Percentiles rank a stretch among this genome's conserved stretches.
Conservation (phyloP, 2,329 filamentous ascomycete genomes). For the Chaetomium sp. region DNA sequence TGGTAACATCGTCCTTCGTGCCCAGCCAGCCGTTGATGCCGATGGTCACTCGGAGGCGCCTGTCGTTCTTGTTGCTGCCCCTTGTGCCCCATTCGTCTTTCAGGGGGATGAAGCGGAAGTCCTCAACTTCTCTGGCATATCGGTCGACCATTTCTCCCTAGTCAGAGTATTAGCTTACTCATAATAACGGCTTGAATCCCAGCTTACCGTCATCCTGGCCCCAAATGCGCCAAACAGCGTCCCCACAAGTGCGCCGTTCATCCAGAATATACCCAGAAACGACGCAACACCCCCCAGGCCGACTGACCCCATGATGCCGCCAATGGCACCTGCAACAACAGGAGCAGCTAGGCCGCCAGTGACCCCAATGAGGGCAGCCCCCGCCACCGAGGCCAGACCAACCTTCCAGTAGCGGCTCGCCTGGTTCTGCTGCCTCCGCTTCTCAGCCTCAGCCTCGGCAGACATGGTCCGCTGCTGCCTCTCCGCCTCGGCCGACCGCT, state of each 20-base stretch:
- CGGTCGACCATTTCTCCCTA: slow-evolving; percentile 81
- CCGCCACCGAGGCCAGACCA: slow-evolving; percentile 82
- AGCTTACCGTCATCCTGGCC: slow-evolving; percentile 64
- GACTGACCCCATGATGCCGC: slow-evolving; percentile 80
- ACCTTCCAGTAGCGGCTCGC: slow-evolving; percentile 82
- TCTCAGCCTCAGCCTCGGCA: slow-evolving; percentile 74
- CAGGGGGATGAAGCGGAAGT: slow-evolving; percentile 77
- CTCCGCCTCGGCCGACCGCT: slow-evolving; percentile 56
- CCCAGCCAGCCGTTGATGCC: slow-evolving; percentile 87
- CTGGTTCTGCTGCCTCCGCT: slow-evolving; percentile 71
- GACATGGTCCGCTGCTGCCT: slow-evolving; percentile 55
- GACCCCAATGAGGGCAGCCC: slow-evolving; percentile 86
- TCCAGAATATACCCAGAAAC: slow-evolving; percentile 82
- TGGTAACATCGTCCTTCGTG: slow-evolving; percentile 71
- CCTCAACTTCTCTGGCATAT: slow-evolving; percentile 84
- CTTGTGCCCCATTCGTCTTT: slow-evolving; percentile 48
- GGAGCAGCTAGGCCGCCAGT: slow-evolving; percentile 91
- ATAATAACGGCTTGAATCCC: too few relatives aligned
- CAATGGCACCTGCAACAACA: slow-evolving; percentile 81
- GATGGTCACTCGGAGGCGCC: slow-evolving; percentile 75
- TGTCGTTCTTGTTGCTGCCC: slow-evolving; percentile 40
- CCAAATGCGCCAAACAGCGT: slow-evolving; percentile 89
- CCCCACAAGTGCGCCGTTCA: slow-evolving; percentile 82
- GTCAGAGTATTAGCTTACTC: neutral
- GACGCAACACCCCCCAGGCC: slow-evolving; percentile 84